phyloP scores from a whole-genome alignment of 257 asterid species.

The Solanum neorickii region DNA sequence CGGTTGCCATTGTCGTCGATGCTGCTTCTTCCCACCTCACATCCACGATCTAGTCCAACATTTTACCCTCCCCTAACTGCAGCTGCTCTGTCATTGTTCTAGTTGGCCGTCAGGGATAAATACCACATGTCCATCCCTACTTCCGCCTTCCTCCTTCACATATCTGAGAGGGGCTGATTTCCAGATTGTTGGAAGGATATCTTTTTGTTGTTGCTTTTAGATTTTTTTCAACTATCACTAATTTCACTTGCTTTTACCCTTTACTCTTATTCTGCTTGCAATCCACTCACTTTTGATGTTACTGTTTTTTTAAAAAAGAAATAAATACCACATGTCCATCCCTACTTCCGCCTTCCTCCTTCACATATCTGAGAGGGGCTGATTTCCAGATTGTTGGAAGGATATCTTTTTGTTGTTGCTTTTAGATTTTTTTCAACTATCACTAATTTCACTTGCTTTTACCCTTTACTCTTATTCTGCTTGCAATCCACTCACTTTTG shows the following conservation, averaged over 20 bases:
- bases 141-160: neutral
- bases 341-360: neutral
- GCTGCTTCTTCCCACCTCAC: neutral
- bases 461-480: neutral
- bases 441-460: neutral
- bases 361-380: neutral
- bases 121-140: neutral
- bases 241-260: neutral
- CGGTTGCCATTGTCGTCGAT: neutral
- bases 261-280: neutral
- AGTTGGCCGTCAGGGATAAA: neutral
- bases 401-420: neutral
- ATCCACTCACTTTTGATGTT: neutral
- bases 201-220: neutral
- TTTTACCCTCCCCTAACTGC: neutral
- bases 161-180: neutral
- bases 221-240: neutral
- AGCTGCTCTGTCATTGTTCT: neutral
- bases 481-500: neutral
- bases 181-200: neutral
- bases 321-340: neutral
- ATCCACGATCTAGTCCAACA: neutral
- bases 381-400: neutral
- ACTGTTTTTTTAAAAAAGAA: too few relatives aligned
- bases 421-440: neutral